Base-by-base conservation (phyloP, 805 yeast genomes). In the Candida alai region DNA sequence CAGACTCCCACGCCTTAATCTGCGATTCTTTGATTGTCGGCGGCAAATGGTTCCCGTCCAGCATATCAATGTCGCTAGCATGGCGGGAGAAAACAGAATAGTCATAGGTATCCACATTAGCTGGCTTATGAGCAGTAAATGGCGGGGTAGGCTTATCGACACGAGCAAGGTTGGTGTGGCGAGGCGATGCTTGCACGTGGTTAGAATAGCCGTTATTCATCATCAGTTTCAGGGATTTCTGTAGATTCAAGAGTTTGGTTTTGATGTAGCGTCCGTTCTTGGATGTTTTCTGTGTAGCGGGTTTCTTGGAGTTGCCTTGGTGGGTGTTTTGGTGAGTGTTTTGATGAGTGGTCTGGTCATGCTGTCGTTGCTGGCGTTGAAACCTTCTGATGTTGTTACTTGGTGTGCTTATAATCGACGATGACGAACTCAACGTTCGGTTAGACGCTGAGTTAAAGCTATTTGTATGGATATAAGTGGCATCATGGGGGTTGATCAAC, bases 1-100 rank as follows among this genome's bases (percentile, higher is more conserved):
- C 71, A 18, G 62, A 55, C 40, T 66, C 71, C 73, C 73, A 66
- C 13, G 70, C 70, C 33, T 56, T 54, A 9, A 65, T 50, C 42
- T 65, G 70, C n/a, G 68, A 60, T 26, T 60, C 62, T 44, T 60
- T 65, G 7, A 64, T 45, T 11, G 56, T 51, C 1, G 67, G 68
- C 15, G 62, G 60, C n/a, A 50, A 32, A 21, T 45, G 43, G 18
- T 40, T 45, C 2, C 41, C 43, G 23, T 45, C 51, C 12, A 41
- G 44, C 7, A 42, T 25, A 24, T 44, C 51, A 5, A 31, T 36
- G 2, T 44, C 48, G 23, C 40, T 40, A 11, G 51, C 47, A 23
- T 47, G 45, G 26, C 49, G 43, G 20, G 60, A 44, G 37, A 59
- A 65, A 4, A 61, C 60, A 2, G 67, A 54, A 40, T 62, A 63